A percentile compares a stretch with the other conserved stretches of the same genome.
Evolutionary conservation across 2,329 filamentous ascomycete genomes (phyloP).

Genomic region (Lecanicillium sp.): DNA sequence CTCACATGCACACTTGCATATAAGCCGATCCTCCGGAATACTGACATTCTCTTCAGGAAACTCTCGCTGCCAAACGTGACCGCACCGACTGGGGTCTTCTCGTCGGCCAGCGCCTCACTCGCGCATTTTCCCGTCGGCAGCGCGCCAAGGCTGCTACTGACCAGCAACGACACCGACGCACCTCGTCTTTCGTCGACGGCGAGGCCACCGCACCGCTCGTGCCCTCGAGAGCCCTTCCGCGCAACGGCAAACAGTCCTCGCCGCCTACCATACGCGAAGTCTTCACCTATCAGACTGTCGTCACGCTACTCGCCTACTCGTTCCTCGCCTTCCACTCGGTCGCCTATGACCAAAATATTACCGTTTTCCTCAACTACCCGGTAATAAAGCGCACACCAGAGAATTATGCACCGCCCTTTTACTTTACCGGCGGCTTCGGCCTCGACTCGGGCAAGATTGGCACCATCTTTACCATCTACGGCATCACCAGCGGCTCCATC

Average conservation of each 20-base stretch:
- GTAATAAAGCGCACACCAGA: conserved; percentile 49
- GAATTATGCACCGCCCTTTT: conserved; percentile 63
- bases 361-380: conserved; percentile 81
- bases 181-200: conserved; percentile 44
- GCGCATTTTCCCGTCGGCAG: conserved; percentile 27
- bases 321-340: conserved; percentile 76
- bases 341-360: conserved; percentile 80
- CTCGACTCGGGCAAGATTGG: conserved; percentile 69
- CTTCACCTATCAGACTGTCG: conserved; percentile 65
- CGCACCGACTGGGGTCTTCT: conserved; percentile 68
- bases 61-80: conserved; percentile 64
- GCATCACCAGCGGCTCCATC: conserved; percentile 68
- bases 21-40: too few species aligned
- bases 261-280: conserved; percentile 52
- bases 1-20: too few species aligned
- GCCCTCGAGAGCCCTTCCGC: conserved; percentile 26
- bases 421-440: conserved; percentile 79
- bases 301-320: conserved; percentile 73
- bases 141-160: conserved; percentile 32
- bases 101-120: conserved; percentile 61
- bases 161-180: background rate
- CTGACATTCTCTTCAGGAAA: too few species aligned
- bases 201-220: conserved; percentile 53
- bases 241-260: conserved; percentile 11
- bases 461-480: conserved; percentile 77